Percentiles rank a stretch among this genome's conserved stretches.
phyloP scores from a whole-genome alignment of 2,329 filamentous ascomycete species.

The Claviceps lovelessii region DNA sequence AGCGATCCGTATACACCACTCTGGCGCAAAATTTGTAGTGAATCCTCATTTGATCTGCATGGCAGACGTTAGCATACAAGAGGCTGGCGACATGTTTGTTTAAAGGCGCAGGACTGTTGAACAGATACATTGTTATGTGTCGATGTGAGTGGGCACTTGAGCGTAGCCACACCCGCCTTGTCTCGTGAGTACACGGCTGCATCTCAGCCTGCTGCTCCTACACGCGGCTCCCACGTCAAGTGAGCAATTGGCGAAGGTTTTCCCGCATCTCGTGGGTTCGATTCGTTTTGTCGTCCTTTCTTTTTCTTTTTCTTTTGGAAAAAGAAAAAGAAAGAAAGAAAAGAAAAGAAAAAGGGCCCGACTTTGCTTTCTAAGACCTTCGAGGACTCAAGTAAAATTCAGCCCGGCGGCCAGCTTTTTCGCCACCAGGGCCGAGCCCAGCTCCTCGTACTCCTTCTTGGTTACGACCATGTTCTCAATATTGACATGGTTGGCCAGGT shows the following conservation, averaged over 20 bases:
- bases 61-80: neutral
- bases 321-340: neutral
- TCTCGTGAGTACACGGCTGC: neutral
- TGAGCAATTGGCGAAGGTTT: no score
- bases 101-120: no score
- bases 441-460: conserved; percentile 78
- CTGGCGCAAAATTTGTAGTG: neutral
- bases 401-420: conserved; percentile 45
- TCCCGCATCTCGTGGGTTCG: no score
- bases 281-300: neutral
- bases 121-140: neutral
- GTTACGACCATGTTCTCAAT: conserved; percentile 62
- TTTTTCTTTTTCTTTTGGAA: neutral
- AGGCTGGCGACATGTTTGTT: neutral
- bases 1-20: conserved; percentile 3
- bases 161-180: neutral
- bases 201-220: neutral
- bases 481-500: conserved; percentile 55
- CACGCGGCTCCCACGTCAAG: neutral
- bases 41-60: neutral
- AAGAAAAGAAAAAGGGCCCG: neutral
- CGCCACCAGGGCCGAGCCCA: conserved; percentile 61
- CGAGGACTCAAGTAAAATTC: conserved; percentile 1
- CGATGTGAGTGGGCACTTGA: neutral
- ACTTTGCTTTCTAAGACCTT: no score